A percentile compares a stretch with the other conserved stretches of the same genome.
These are phyloP conservation scores for Phytophthora lateralis DNA, from an alignment of 352 stramenopile species.

Conservation along the genomic window DNA sequence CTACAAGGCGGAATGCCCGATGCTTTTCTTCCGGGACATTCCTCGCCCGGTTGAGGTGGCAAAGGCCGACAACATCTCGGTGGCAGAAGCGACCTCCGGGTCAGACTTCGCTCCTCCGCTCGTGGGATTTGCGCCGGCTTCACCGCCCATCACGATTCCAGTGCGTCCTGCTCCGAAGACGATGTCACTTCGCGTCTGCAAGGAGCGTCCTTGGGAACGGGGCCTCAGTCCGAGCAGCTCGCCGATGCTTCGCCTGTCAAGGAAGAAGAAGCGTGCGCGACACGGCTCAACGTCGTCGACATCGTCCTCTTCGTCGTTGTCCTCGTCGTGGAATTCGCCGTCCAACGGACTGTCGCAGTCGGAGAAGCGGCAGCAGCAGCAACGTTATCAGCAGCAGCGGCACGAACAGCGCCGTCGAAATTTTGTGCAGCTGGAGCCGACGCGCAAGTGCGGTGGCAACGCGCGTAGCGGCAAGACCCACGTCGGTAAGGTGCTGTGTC, in stretches of 20 bases:
- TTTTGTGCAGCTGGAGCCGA: constrained; percentile 30
- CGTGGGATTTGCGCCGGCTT: constrained; percentile 20
- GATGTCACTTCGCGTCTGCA: constrained; percentile 22
- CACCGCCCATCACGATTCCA: constrained; percentile 27
- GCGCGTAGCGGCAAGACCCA: constrained; percentile 25
- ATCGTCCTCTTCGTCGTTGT: constrained; percentile 29
- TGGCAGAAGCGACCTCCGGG: constrained; percentile 20
- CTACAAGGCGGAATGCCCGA: constrained; percentile 76
- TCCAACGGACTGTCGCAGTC: constrained; percentile 36
- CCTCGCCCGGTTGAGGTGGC: constrained; percentile 32
- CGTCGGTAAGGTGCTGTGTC: constrained; percentile 38
- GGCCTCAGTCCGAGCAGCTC: constrained; percentile 34
- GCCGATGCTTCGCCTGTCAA: constrained; percentile 38
- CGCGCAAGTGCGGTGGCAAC: constrained; percentile 36
- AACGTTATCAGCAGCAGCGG: constrained; percentile 39
- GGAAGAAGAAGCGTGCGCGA: constrained; percentile 73
- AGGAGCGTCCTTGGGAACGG: constrained; percentile 42
- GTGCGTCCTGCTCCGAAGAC: constrained; percentile 14
- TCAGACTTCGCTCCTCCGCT: constrained; percentile 1
- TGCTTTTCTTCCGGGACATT: constrained; percentile 66
- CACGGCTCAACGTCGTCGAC: constrained; percentile 46
- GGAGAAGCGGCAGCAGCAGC: constrained; percentile 41
- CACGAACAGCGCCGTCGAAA: constrained; percentile 36
- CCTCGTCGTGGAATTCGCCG: constrained; percentile 23
- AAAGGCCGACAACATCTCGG: constrained; percentile 10